phyloP scores from a whole-genome alignment of 441 rosid genomes.

The Gossypium davidsonii region DNA sequence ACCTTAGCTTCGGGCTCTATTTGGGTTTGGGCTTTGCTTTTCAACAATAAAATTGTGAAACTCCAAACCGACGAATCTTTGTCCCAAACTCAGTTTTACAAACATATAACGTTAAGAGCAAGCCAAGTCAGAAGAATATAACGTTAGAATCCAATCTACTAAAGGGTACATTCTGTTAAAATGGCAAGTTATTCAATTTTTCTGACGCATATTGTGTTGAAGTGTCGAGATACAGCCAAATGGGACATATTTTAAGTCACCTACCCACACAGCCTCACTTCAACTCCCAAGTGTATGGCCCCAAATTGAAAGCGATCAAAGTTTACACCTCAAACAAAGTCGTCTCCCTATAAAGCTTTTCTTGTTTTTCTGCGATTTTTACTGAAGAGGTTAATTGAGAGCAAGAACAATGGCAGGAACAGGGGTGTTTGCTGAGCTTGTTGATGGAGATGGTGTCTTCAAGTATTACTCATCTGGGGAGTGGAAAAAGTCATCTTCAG shows the following conservation, averaged over 20 bases:
- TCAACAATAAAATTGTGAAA: not conserved
- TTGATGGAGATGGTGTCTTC: conserved; percentile 62
- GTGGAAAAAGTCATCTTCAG: conserved; percentile 74
- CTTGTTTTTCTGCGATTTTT: not conserved
- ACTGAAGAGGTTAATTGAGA: not conserved
- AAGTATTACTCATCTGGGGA: conserved; percentile 74
- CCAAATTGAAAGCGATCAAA: not conserved
- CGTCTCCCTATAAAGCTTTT: not conserved
- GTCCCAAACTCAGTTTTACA: not conserved
- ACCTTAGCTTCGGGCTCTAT: not conserved
- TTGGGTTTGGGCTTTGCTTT: not conserved
- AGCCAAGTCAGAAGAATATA: not conserved
- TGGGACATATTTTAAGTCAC: not conserved
- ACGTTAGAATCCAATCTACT: not conserved
- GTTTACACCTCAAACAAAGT: not conserved
- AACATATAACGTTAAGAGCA: not conserved
- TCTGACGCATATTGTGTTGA: not conserved
- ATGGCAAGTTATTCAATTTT: not conserved
- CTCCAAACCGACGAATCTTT: not conserved
- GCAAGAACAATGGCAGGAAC: conserved; percentile 58
- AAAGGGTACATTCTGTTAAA: not conserved
- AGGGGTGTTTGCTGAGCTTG: conserved; percentile 61
- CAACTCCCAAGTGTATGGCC: not conserved
- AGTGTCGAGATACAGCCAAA: not conserved
- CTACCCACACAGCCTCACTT: not conserved